Percentiles rank a stretch among this genome's conserved stretches.
Conservation (phyloP, 306 rosid species). For the Ormosia emarginata region DNA sequence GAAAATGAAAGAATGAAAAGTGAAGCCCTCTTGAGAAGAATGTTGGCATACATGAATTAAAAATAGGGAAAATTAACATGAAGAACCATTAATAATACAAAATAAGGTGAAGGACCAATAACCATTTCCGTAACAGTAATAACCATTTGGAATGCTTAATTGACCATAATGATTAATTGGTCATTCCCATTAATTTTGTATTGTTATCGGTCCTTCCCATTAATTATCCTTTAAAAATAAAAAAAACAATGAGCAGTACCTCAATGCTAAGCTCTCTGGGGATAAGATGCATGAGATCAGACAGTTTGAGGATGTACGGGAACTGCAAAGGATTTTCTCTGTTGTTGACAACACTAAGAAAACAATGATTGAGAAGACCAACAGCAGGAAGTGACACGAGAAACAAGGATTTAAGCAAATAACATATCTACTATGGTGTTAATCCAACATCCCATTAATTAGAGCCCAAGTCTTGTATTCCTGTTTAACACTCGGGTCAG, state of each 20-base stretch:
- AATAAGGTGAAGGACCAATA: no score
- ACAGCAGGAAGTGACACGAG: background rate
- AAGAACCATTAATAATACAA: no score
- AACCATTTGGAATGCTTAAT: no score
- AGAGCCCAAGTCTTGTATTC: background rate
- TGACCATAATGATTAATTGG: no score
- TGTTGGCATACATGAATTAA: background rate
- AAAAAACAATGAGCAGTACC: constrained; percentile 2
- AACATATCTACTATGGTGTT: background rate
- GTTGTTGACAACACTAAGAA: background rate
- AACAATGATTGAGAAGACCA: constrained; percentile 10
- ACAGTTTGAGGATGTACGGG: background rate
- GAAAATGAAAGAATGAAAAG: background rate
- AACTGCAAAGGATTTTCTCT: background rate
- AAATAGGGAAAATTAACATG: no score
- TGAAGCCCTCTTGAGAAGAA: constrained; percentile 2
- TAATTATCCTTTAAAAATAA: background rate
- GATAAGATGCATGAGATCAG: background rate
- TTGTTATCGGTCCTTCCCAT: no score
- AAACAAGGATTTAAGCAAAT: background rate
- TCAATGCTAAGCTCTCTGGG: background rate
- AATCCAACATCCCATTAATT: background rate
- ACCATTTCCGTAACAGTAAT: no score
- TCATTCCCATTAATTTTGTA: no score
- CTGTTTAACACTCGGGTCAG: background rate